Conservation (phyloP, 140 eudicot species). For the Cichorium intybus region DNA sequence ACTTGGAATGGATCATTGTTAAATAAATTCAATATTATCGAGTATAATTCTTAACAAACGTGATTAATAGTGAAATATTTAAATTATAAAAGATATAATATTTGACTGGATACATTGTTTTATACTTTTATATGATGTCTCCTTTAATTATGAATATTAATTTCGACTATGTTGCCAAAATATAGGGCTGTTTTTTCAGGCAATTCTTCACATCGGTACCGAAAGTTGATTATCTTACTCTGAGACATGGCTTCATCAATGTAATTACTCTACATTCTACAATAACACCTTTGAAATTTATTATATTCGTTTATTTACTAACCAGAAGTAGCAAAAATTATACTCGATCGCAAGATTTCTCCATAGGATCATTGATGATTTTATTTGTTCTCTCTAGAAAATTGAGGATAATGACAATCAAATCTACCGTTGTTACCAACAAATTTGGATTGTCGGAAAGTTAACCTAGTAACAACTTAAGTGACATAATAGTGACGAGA, state of each 20-base stretch:
- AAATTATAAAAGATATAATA: background rate
- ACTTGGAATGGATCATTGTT: background rate
- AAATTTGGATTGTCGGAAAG: no score
- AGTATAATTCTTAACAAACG: no score
- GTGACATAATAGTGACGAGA: no score
- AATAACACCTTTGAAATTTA: background rate
- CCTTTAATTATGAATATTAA: no score
- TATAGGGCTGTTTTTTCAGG: slow-evolving; percentile 66
- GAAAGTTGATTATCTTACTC: slow-evolving; percentile 67
- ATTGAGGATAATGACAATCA: background rate
- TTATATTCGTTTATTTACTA: background rate
- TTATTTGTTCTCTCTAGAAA: background rate
- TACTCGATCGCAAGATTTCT: background rate
- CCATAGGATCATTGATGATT: background rate
- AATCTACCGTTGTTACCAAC: background rate
- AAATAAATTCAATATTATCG: no score
- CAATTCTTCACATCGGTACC: slow-evolving; percentile 54
- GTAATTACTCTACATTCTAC: slow-evolving; percentile 18
- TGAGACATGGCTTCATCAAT: slow-evolving; percentile 59
- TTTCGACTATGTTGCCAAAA: background rate
- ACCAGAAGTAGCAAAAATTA: background rate
- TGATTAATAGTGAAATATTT: no score
- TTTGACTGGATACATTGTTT: no score
- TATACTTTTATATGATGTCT: no score
- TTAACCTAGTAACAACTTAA: no score